Evolutionary conservation across 805 yeast species (phyloP).

Genomic region (Metschnikowia shivogae): DNA sequence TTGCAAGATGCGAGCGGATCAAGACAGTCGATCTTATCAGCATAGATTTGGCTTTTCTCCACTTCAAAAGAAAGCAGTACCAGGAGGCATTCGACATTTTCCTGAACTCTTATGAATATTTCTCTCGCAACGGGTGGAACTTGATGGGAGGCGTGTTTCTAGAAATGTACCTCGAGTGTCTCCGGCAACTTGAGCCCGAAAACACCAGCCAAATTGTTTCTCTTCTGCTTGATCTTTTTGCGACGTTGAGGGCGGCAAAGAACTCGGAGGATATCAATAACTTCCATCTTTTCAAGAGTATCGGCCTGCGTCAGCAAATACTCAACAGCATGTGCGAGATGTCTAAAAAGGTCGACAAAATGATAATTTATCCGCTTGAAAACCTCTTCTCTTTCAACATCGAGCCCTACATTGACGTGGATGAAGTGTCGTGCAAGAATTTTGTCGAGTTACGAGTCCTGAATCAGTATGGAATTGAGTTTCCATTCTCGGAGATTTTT

Average conservation of each 20-base stretch:
- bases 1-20: constrained; percentile 47
- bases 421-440: constrained; percentile 28
- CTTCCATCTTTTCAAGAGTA: constrained; percentile 20
- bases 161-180: constrained; percentile 64
- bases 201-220: constrained; percentile 28
- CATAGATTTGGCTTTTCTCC: constrained; percentile 72
- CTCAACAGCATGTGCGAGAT: constrained; percentile 3
- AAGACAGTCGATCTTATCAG: constrained; percentile 71
- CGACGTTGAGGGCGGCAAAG: constrained; percentile 23
- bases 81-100: constrained; percentile 60
- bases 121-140: constrained; percentile 70
- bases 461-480: constrained; percentile 25
- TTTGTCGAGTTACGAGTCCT: constrained; percentile 30
- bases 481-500: constrained; percentile 20
- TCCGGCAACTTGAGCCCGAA: constrained; percentile 38
- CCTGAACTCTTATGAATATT: constrained; percentile 64
- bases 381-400: constrained; percentile 35
- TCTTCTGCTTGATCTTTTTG: constrained; percentile 40
- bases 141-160: constrained; percentile 62
- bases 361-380: constrained; percentile 26
- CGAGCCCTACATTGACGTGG: constrained; percentile 33
- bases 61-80: constrained; percentile 54
- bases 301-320: constrained; percentile 9
- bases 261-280: constrained; percentile 25
- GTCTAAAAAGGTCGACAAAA: constrained; percentile 2